These are phyloP conservation scores for Globisporangium nunn DNA, from an alignment of 352 stramenopile species.

Conservation along the genomic window DNA sequence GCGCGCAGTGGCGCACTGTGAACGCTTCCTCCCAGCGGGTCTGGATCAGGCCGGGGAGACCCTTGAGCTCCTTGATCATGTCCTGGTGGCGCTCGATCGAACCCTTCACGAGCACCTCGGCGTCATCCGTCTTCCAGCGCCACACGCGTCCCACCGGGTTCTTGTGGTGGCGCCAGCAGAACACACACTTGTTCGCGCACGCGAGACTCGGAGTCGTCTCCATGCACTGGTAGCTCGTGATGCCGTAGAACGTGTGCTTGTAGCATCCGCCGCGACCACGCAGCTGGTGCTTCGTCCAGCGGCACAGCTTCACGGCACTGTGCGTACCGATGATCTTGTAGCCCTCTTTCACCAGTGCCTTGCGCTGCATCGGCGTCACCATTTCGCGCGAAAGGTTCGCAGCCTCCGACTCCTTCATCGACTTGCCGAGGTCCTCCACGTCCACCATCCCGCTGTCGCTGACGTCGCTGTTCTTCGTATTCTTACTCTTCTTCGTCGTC, in stretches of 20 bases:
- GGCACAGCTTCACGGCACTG: constrained; percentile 97
- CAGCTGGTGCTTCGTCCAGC: constrained; percentile 98
- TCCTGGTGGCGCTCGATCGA: constrained; percentile 87
- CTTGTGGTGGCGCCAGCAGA: constrained; percentile 99
- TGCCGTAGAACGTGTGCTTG: constrained; percentile 99
- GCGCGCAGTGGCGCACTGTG: constrained; percentile 94
- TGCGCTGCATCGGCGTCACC: constrained; percentile 93
- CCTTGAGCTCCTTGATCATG: constrained; percentile 95
- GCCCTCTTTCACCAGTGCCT: constrained; percentile 94
- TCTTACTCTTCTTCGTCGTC: constrained; percentile 3
- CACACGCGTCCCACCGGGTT: constrained; percentile 97
- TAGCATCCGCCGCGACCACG: constrained; percentile 96
- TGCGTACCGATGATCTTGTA: constrained; percentile 99
- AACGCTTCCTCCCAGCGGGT: constrained; percentile 94
- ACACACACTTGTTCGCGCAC: constrained; percentile 98
- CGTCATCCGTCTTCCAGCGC: constrained; percentile 97
- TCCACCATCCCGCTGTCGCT: constrained; percentile 57
- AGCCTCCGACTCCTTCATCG: constrained; percentile 80
- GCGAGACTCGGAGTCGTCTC: constrained; percentile 96
- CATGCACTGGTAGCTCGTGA: constrained; percentile 99
- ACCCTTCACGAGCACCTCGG: constrained; percentile 92
- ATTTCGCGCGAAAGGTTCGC: constrained; percentile 84
- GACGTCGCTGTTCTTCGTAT: constrained; percentile 17
- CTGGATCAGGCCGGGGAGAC: constrained; percentile 91
- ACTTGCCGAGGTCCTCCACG: constrained; percentile 82